Base-by-base conservation (phyloP, 1,284 basidiomycete species). In the Trichosporon ovoides region DNA sequence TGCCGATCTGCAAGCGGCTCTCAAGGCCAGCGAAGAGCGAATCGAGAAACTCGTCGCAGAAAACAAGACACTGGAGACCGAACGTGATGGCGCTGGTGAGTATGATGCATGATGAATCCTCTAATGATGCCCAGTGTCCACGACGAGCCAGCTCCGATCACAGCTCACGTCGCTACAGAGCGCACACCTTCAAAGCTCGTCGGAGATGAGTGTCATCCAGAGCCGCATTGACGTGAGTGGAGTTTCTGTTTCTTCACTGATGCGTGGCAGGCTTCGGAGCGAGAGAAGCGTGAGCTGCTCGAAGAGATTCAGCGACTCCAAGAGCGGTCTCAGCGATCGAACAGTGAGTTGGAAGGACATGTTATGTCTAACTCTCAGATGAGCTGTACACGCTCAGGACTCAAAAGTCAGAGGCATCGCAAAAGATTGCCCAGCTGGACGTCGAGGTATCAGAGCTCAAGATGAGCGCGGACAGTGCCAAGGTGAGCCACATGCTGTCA, bases 401-500 rank as follows among this genome's bases (percentile, higher is more conserved):
- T 1, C 70, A 71, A 37, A 68, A 68, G 58, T 63, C 66, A 7
- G 74, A 75, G 43, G 63, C 67, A 16, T 72, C 72, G 3, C 68
- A 73, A 78, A 90, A 88, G 78, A 84, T 87, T 12, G 91, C 91
- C n/a, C 91, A 88, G 69, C 85, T 88, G 65, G 86, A 91, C 71
- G 83, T 89, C 31, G 81, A 87, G 68, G 86, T 91, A 51, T 87
- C 89, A 7, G 91, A 92, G 71, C 89, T 92, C 69, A 83, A 89
- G 73, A 90, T 93, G 85, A 81, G 67, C 10, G 68, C 71, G 1
- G 68, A 73, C 38, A 71, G 72, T 11, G 69, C 74, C 28, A 74
- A 75, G 62, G 74, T 73, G 50, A 38, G 67, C 7, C 48, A 7
- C 33, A 9, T 24, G 1, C 18, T 20, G 36, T 10, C 16, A 6